Conservation (phyloP, 1,284 basidiomycete genomes). For the Melampsora americana region DNA sequence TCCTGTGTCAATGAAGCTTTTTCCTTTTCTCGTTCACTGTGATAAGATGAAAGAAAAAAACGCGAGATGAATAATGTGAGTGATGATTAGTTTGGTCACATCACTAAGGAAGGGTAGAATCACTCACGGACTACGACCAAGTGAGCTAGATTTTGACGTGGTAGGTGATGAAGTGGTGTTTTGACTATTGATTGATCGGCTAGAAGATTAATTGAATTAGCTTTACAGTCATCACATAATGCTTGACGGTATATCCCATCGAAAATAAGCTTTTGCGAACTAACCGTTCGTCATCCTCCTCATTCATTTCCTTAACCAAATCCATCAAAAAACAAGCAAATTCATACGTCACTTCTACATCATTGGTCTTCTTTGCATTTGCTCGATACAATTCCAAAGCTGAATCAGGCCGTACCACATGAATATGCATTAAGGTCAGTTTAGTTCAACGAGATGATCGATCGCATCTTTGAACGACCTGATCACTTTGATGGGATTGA, state of each 20-base stretch:
- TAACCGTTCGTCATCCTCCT: constrained; percentile 45
- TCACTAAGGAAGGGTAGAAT: constrained; percentile 49
- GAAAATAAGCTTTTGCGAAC: too few species aligned
- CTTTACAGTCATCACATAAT: too few species aligned
- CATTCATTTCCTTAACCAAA: constrained; percentile 58
- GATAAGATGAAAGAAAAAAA: constrained; percentile 47
- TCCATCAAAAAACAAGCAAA: constrained; percentile 99
- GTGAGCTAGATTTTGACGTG: constrained; percentile 32
- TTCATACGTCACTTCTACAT: constrained; percentile 95
- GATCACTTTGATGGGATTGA: not conserved
- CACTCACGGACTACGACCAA: constrained; percentile 37
- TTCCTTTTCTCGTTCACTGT: constrained; percentile 57
- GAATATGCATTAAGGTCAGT: not conserved
- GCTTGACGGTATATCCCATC: too few species aligned
- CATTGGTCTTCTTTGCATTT: constrained; percentile 97
- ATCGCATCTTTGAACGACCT: too few species aligned
- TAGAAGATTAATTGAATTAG: constrained; percentile 42
- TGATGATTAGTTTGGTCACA: constrained; percentile 45
- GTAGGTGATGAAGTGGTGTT: constrained; percentile 54
- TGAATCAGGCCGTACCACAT: not conserved
- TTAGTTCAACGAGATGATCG: too few species aligned
- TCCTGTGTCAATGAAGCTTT: constrained; percentile 81
- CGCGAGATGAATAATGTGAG: constrained; percentile 46
- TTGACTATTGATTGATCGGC: constrained; percentile 31
- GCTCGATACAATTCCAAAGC: constrained; percentile 89